Conservation (phyloP, 129 eudicot genomes). For the Tanacetum coccineum region DNA sequence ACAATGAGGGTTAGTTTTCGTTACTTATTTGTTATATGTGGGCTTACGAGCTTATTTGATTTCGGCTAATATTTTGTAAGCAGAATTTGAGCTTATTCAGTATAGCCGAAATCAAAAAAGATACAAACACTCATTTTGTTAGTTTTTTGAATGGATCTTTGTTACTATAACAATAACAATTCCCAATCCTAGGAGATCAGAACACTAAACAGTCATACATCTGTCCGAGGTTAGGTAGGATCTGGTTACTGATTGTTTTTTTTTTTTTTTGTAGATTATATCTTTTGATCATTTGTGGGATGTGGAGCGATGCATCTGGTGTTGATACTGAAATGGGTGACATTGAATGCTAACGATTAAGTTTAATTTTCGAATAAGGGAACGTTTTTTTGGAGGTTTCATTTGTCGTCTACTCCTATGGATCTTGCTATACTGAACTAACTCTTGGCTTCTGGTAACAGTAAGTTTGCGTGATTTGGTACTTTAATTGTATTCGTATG, state of each 20-base stretch:
- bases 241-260: neutral
- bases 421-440: constrained; percentile 65
- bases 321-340: constrained; percentile 88
- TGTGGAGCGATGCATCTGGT: constrained; percentile 77
- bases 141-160: too few species aligned
- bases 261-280: constrained; percentile 60
- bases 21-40: too few species aligned
- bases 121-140: too few species aligned
- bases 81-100: too few species aligned
- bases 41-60: too few species aligned
- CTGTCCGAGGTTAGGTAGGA: too few species aligned
- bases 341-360: constrained; percentile 67
- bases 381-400: constrained; percentile 90
- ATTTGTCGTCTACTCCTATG: constrained; percentile 71
- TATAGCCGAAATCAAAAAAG: too few species aligned
- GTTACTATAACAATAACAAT: too few species aligned
- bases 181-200: too few species aligned
- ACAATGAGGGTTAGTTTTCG: constrained; percentile 56
- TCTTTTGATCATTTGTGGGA: constrained; percentile 56
- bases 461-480: constrained; percentile 38
- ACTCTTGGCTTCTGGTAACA: constrained; percentile 65
- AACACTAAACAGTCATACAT: too few species aligned
- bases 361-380: constrained; percentile 66
- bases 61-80: too few species aligned
- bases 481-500: too few species aligned